Conservation (phyloP, 768 basidiomycete genomes). For the Mycena latifolia region DNA sequence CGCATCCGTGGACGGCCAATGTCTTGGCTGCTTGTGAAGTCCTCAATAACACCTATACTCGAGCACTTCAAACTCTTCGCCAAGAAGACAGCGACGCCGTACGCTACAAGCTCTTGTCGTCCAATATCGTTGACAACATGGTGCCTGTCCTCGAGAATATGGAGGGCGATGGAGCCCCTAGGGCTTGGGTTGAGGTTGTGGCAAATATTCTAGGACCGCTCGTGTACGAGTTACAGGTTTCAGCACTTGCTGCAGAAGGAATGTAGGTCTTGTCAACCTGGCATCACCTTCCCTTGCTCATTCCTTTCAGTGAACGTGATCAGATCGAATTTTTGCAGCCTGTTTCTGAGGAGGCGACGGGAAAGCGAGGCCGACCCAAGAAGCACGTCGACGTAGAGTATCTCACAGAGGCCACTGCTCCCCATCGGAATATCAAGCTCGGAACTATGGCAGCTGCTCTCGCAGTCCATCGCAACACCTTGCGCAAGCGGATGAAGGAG, state of each 20-base stretch:
- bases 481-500: no score
- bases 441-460: no score
- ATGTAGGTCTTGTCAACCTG: constrained; percentile 1
- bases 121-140: constrained; percentile 12
- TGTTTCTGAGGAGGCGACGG: not conserved
- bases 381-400: not conserved
- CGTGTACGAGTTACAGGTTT: constrained; percentile 17
- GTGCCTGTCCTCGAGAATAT: not conserved
- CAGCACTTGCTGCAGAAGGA: constrained; percentile 9
- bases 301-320: constrained; percentile 14
- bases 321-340: not conserved
- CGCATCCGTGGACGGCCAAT: constrained; percentile 1
- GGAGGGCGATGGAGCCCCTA: not conserved
- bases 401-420: not conserved
- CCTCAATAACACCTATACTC: not conserved
- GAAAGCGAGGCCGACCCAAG: no score
- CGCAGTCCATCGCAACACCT: no score
- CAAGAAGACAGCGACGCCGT: constrained; percentile 12
- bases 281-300: not conserved
- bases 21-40: not conserved
- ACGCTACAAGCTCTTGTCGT: constrained; percentile 5
- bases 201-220: constrained; percentile 16
- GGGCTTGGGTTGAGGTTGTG: constrained; percentile 5
- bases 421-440: no score
- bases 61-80: not conserved